A percentile compares a stretch with the other conserved stretches of the same genome.
Evolutionary conservation across 2,329 filamentous ascomycete species (phyloP).

Genomic region (Neofusicoccum kwambonambiense): DNA sequence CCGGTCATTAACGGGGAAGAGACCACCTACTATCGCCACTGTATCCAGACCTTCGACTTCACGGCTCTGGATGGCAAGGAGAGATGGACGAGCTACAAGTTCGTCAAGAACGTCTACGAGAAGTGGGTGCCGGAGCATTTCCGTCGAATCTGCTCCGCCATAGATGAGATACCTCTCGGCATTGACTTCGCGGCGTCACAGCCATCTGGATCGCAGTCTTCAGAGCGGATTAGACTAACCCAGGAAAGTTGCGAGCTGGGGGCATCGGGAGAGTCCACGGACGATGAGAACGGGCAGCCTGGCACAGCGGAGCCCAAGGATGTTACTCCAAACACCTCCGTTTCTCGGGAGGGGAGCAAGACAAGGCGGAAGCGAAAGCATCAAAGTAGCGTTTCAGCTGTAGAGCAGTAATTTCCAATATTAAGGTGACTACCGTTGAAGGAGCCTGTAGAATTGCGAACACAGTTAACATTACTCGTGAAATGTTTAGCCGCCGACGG

Average conservation of each 20-base stretch:
- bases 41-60: slow-evolving; percentile 14
- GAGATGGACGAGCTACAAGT: slow-evolving; percentile 20
- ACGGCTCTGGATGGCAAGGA: slow-evolving; percentile 7
- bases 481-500: too few relatives aligned
- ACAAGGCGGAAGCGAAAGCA: background rate
- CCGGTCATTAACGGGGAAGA: slow-evolving; percentile 10
- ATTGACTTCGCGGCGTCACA: slow-evolving; percentile 7
- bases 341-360: background rate
- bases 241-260: background rate
- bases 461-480: background rate
- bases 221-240: background rate
- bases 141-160: slow-evolving; percentile 18
- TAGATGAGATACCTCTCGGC: slow-evolving; percentile 17
- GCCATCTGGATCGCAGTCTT: slow-evolving; percentile 5
- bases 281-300: background rate
- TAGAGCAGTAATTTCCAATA: background rate
- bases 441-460: background rate
- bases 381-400: background rate
- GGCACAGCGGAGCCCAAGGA: background rate
- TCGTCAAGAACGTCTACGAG: slow-evolving; percentile 22
- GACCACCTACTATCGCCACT: slow-evolving; percentile 14
- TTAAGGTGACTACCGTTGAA: background rate
- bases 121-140: slow-evolving; percentile 20
- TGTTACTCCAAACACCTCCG: background rate
- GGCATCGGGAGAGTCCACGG: background rate